Conservation (phyloP, 2,329 filamentous ascomycete species). For the Sclerotinia nivalis region DNA sequence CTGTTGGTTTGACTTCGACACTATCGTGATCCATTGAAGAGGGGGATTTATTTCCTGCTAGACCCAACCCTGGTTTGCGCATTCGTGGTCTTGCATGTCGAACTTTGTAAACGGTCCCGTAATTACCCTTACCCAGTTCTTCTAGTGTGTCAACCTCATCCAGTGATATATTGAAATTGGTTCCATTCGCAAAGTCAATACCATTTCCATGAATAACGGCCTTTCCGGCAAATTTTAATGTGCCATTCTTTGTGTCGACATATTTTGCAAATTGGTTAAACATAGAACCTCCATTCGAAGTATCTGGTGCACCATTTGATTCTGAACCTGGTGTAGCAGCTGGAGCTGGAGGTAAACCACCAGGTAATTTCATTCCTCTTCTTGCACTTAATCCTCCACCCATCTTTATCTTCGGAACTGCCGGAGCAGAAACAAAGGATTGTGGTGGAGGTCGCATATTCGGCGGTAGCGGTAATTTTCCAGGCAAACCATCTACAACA, state of each 20-base stretch:
- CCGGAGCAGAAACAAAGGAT: conserved; percentile 53
- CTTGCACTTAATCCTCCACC: conserved; percentile 66
- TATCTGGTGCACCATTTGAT: conserved; percentile 29
- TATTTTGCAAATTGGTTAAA: conserved; percentile 76
- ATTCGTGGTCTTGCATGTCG: conserved; percentile 70
- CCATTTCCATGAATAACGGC: conserved; percentile 86
- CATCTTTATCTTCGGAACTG: conserved; percentile 44
- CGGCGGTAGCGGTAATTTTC: conserved; percentile 46
- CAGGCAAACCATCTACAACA: conserved; percentile 45
- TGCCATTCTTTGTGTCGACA: conserved; percentile 89
- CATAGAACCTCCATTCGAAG: conserved; percentile 43
- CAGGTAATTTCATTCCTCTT: conserved; percentile 63
- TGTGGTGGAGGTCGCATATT: conserved; percentile 50
- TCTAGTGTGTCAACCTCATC: conserved; percentile 93
- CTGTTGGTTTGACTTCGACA: conserved; percentile 39
- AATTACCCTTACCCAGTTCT: conserved; percentile 96
- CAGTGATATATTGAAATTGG: conserved; percentile 88
- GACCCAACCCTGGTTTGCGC: conserved; percentile 60
- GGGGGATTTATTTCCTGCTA: conserved; percentile 48
- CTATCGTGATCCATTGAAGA: conserved; percentile 43
- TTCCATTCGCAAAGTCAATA: conserved; percentile 88
- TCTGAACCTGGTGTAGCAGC: conserved; percentile 28
- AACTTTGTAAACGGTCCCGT: conserved; percentile 97
- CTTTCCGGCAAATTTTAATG: conserved; percentile 82
- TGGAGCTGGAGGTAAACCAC: conserved; percentile 36